Conservation (phyloP, 2,329 filamentous ascomycete species). For the Botrytis fabae region DNA sequence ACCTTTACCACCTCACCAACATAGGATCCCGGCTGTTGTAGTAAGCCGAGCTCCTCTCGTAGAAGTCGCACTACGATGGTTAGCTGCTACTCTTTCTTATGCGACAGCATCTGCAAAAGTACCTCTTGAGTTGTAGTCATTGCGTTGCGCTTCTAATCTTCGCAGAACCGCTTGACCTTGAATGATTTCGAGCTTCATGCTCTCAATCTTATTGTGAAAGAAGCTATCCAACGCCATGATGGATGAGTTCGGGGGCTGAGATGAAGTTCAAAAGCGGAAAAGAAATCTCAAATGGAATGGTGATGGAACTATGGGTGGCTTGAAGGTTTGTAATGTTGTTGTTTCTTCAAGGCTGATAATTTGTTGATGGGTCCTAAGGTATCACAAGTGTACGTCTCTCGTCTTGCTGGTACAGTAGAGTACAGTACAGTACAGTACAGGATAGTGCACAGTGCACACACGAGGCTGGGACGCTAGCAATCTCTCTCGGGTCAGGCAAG, state of each 20-base stretch:
- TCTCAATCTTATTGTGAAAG: constrained; percentile 99
- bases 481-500: background rate
- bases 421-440: no score
- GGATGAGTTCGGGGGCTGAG: constrained; percentile 33
- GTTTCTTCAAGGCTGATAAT: constrained; percentile 19
- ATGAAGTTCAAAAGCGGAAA: background rate
- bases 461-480: constrained; percentile 19
- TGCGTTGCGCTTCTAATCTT: constrained; percentile 93
- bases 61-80: constrained; percentile 70
- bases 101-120: constrained; percentile 1
- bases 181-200: constrained; percentile 99
- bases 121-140: constrained; percentile 94
- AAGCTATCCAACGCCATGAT: constrained; percentile 98
- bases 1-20: constrained; percentile 99
- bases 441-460: background rate
- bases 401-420: background rate
- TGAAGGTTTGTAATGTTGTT: background rate
- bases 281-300: background rate
- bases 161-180: constrained; percentile 95
- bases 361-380: constrained; percentile 22
- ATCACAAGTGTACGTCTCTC: constrained; percentile 1
- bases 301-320: constrained; percentile 1
- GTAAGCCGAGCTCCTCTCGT: constrained; percentile 88
- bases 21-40: constrained; percentile 97
- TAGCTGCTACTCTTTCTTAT: constrained; percentile 25